These are phyloP conservation scores for Coniochaeta ligniaria DNA, from an alignment of 2,329 filamentous ascomycete genomes.

Conservation along the genomic window DNA sequence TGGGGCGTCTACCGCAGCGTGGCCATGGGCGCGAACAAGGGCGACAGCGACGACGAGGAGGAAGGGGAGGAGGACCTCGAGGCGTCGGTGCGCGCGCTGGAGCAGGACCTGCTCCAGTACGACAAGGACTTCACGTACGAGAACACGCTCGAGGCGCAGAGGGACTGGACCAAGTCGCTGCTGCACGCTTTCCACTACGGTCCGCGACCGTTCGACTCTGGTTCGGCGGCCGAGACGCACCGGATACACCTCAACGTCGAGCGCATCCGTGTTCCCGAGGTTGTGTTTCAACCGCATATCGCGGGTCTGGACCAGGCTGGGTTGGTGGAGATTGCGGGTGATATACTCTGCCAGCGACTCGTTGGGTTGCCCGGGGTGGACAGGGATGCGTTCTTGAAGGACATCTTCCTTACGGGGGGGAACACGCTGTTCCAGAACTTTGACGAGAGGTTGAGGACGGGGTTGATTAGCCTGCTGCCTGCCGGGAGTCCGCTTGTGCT, in stretches of 20 bases:
- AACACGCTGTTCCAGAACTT: slow-evolving; percentile 83
- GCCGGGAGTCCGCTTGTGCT: slow-evolving; percentile 60
- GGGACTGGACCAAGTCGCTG: slow-evolving; percentile 89
- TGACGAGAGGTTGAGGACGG: slow-evolving; percentile 69
- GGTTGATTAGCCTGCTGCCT: slow-evolving; percentile 67
- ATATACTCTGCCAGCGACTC: slow-evolving; percentile 81
- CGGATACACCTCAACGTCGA: slow-evolving; percentile 96
- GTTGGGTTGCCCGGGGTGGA: slow-evolving; percentile 37
- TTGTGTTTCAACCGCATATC: slow-evolving; percentile 85
- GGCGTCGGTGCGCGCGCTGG: slow-evolving; percentile 65
- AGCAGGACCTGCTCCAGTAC: slow-evolving; percentile 77
- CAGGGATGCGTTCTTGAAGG: slow-evolving; percentile 66
- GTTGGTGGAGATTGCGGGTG: slow-evolving; percentile 83
- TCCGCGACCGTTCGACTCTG: slow-evolving; percentile 75
- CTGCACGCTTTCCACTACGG: slow-evolving; percentile 87
- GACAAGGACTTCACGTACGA: slow-evolving; percentile 89
- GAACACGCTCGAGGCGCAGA: slow-evolving; percentile 83
- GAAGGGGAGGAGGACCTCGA: slow-evolving; percentile 87
- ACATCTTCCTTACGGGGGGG: slow-evolving; percentile 93
- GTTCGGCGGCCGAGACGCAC: slow-evolving; percentile 71
- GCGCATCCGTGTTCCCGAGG: slow-evolving; percentile 87
- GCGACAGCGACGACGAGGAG: slow-evolving; percentile 76
- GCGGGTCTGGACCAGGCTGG: slow-evolving; percentile 91
- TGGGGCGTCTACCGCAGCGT: slow-evolving; percentile 97
- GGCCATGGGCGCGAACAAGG: slow-evolving; percentile 66